These are phyloP conservation scores for Aspergillus ellipticus DNA, from an alignment of 495 filamentous ascomycete genomes.

Conservation along the genomic window DNA sequence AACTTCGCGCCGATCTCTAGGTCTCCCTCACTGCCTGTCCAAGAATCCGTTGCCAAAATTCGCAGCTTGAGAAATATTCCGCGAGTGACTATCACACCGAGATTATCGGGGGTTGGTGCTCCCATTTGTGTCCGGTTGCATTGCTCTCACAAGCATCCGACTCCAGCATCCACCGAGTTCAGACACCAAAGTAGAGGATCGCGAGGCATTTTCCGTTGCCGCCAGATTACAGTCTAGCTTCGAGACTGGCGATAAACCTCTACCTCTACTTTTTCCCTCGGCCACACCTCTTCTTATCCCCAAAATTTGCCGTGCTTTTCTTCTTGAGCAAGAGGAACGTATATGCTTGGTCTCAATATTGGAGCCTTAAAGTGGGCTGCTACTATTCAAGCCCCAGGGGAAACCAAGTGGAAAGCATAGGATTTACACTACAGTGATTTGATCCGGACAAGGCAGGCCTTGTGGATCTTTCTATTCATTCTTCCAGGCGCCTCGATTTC, in stretches of 20 bases:
- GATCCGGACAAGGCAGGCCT: constrained; percentile 16
- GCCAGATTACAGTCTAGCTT: neutral
- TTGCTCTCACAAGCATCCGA: neutral
- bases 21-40: neutral
- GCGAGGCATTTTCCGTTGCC: neutral
- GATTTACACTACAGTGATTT: neutral
- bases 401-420: neutral
- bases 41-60: neutral
- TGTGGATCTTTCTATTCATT: neutral
- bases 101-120: neutral
- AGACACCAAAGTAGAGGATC: neutral
- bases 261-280: neutral
- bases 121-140: neutral
- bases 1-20: neutral
- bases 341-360: neutral
- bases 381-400: neutral
- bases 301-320: neutral
- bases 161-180: neutral
- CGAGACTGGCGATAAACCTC: neutral
- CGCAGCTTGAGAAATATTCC: neutral
- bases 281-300: neutral
- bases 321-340: neutral
- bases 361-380: neutral
- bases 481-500: neutral
- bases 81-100: neutral